Conservation (phyloP, 495 filamentous ascomycete genomes). For the Ascodesmis nigricans region DNA sequence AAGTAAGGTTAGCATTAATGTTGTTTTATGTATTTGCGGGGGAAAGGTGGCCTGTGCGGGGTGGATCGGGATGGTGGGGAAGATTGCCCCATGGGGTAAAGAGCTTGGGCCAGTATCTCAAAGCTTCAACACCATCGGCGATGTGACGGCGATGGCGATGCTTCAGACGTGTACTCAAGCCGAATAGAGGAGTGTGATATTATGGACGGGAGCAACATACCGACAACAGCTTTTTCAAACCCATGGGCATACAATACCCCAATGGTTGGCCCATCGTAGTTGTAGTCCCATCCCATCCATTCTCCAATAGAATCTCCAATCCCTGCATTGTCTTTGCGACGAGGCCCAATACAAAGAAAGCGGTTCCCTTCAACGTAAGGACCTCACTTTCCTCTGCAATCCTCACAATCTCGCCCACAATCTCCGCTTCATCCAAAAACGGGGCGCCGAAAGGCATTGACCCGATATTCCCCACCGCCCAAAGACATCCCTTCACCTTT, state of each 20-base stretch:
- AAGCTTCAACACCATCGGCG: too few species aligned
- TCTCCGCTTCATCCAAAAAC: slow-evolving; percentile 70
- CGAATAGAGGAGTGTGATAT: too few species aligned
- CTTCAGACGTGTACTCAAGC: too few species aligned
- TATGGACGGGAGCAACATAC: slow-evolving; percentile 7
- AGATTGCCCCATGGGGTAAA: too few species aligned
- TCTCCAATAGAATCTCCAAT: slow-evolving; percentile 61
- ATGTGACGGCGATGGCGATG: too few species aligned
- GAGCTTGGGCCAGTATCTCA: too few species aligned
- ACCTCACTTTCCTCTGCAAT: slow-evolving; percentile 77
- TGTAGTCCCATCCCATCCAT: slow-evolving; percentile 81
- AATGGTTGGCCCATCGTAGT: slow-evolving; percentile 62
- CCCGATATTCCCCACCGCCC: slow-evolving; percentile 94
- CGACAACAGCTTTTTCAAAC: slow-evolving; percentile 55
- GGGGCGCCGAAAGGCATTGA: slow-evolving; percentile 93
- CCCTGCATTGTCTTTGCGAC: slow-evolving; percentile 85
- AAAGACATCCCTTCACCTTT: slow-evolving; percentile 90
- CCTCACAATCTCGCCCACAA: slow-evolving; percentile 59
- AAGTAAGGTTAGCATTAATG: too few species aligned
- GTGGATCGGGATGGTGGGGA: too few species aligned
- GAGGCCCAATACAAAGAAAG: slow-evolving; percentile 83
- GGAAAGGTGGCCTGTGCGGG: too few species aligned
- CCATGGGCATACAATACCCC: slow-evolving; percentile 63
- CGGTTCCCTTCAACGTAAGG: slow-evolving; percentile 79
- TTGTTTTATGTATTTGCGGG: too few species aligned